Conservation (phyloP, 2,329 filamentous ascomycete genomes). For the Monosporascus sp. region DNA sequence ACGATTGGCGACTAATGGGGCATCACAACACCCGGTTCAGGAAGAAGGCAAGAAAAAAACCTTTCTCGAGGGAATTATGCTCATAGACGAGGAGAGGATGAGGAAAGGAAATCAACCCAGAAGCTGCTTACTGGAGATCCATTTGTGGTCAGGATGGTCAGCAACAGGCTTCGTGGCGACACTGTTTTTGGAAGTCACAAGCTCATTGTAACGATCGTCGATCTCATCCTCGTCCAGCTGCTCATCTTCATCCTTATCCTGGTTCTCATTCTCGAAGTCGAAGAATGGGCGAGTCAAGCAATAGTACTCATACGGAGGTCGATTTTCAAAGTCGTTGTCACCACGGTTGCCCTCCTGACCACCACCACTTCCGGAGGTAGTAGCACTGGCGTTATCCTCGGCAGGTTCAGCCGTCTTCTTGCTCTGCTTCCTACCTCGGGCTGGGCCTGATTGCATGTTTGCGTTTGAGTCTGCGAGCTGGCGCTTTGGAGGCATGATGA, state of each 20-base stretch:
- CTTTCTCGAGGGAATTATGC: too few relatives aligned
- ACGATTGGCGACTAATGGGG: too few relatives aligned
- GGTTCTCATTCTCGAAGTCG: slow-evolving; percentile 17
- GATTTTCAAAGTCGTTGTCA: slow-evolving; percentile 6
- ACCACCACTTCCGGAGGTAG: neutral
- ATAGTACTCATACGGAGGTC: slow-evolving; percentile 13
- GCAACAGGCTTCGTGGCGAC: slow-evolving; percentile 10
- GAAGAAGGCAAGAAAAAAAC: too few relatives aligned
- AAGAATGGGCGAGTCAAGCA: slow-evolving; percentile 17
- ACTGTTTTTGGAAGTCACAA: slow-evolving; percentile 4
- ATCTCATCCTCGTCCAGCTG: slow-evolving; percentile 16
- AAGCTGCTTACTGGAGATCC: slow-evolving; percentile 6
- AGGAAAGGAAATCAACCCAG: too few relatives aligned
- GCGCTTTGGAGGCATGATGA: neutral
- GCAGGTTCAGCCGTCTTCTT: neutral
- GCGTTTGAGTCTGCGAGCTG: neutral
- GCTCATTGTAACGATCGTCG: slow-evolving; percentile 9
- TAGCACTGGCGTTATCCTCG: neutral
- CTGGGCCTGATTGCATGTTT: neutral
- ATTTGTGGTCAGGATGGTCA: slow-evolving; percentile 11
- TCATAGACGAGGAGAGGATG: too few relatives aligned
- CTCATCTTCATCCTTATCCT: slow-evolving; percentile 14
- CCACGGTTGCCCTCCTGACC: slow-evolving; percentile 2
- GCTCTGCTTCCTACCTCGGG: neutral
- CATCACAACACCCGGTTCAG: too few relatives aligned